These are phyloP conservation scores for Setaria viridis DNA, from an alignment of 202 grass and related monocot species.

Conservation along the genomic window DNA sequence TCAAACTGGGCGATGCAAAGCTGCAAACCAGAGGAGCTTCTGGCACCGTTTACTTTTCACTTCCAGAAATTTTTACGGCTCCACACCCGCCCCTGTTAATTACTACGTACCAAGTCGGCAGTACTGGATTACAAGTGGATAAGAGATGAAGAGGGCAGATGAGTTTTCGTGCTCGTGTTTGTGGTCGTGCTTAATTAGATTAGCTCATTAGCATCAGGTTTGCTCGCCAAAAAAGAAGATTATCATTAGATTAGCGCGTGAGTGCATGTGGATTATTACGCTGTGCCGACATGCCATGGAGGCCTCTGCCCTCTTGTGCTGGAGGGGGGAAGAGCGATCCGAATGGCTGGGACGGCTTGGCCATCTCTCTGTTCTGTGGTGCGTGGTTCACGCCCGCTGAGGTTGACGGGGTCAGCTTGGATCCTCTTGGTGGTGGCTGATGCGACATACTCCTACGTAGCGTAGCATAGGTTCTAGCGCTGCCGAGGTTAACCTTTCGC, in stretches of 20 bases:
- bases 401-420: conserved; percentile 36
- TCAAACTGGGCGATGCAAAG: conserved; percentile 39
- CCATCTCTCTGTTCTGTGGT: neutral
- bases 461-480: neutral
- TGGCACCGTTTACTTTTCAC: neutral
- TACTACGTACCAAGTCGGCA: conserved; percentile 15
- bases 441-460: neutral
- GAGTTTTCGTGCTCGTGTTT: neutral
- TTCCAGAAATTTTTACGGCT: neutral
- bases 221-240: neutral
- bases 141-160: neutral
- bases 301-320: no score
- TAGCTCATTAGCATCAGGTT: neutral
- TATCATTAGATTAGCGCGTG: neutral
- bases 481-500: neutral
- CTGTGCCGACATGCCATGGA: conserved; percentile 42
- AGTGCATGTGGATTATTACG: conserved; percentile 36
- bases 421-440: conserved; percentile 8
- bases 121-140: neutral
- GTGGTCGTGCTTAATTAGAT: neutral
- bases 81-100: neutral
- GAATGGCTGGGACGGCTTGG: neutral
- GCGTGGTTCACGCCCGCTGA: conserved; percentile 22
- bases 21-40: neutral
- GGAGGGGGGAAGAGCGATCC: no score